Evolutionary conservation across 176 grass and related monocot species (phyloP), one percentile per base, ranked within the genome.

Genomic region (Hyparrhenia diplandra): DNA sequence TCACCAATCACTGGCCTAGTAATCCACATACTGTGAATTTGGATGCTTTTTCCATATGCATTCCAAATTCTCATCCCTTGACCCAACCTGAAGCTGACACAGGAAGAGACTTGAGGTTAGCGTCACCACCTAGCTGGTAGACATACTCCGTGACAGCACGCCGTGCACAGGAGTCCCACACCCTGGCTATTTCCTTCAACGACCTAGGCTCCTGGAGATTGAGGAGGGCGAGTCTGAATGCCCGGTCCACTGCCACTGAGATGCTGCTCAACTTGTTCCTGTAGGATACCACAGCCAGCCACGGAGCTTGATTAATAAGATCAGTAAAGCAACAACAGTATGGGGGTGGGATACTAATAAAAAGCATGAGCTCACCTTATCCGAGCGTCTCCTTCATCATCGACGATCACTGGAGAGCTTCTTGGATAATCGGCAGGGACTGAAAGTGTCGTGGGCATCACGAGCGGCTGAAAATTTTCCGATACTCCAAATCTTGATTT

Each of bases 371-470:
- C 11, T 79, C 46, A 80, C 52, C 30, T 76, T 4, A 5, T 52
- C 42, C 1, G 25, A 17, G 58, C 36, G 37, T 25, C 64, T 60
- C 20, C 80, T 8, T 28, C 21, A 21, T 58, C 3, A 6, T 28
- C 59, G 2, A 64, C 1, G 13, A 82, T 30, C 35, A 76, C 46
- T 13, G 82, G 87, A 10, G 87, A 85, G 63, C 71, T 81, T 34
- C 3, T 20, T 1, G 82, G 82, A 32, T 85, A 89, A n/a, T 81
- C 82, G 8, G 63, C 41, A 1, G 82, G 77, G 32, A 85, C 37
- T 3, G 76, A 30, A 14, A 89, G 29, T 20, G 41, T 81, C 1
- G 10, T 20, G 12, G 57, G 7, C 59, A 30, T 42, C 13, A 57
- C 12, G 0, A 76, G 17, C 35, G 67, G 47, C 23, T 64, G 80